Percentiles rank a stretch among this genome's conserved stretches.
These are phyloP conservation scores for Sedum album DNA, from an alignment of 164 flowering plant genomes.

Conservation along the genomic window DNA sequence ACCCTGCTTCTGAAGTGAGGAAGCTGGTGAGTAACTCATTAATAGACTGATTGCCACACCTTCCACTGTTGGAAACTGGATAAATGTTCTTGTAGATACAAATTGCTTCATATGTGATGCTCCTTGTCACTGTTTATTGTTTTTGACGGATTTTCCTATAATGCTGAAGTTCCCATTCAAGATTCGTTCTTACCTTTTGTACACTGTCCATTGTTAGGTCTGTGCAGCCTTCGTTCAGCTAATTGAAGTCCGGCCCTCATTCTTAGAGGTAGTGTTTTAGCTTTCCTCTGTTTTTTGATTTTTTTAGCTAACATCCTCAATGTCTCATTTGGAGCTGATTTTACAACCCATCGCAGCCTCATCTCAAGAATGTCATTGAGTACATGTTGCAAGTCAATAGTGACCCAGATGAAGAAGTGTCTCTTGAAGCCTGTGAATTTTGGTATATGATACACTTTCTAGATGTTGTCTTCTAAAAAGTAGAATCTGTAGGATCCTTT, in stretches of 20 bases:
- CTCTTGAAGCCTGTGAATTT: slow-evolving; percentile 99
- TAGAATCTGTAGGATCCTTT: neutral
- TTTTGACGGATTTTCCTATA: neutral
- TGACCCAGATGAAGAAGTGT: slow-evolving; percentile 85
- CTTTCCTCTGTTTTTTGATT: neutral
- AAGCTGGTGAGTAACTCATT: slow-evolving; percentile 58
- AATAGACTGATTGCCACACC: neutral
- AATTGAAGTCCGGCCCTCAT: slow-evolving; percentile 74
- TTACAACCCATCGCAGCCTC: slow-evolving; percentile 54
- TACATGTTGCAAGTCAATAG: slow-evolving; percentile 94
- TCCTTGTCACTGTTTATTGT: neutral
- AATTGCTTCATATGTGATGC: neutral
- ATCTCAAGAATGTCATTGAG: slow-evolving; percentile 73
- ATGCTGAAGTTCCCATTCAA: neutral
- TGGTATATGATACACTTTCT: slow-evolving; percentile 41
- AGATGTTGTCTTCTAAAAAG: neutral
- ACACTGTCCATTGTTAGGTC: slow-evolving; percentile 40
- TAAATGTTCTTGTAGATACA: neutral
- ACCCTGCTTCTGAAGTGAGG: slow-evolving; percentile 77
- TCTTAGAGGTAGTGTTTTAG: slow-evolving; percentile 62
- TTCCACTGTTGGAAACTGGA: neutral
- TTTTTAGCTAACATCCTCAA: neutral
- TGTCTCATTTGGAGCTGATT: neutral
- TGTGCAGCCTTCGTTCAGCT: slow-evolving; percentile 94
- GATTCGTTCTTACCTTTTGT: slow-evolving; percentile 7